Evolutionary conservation across 1,284 basidiomycete genomes (phyloP).

Genomic region (Austroboletus niveus): DNA sequence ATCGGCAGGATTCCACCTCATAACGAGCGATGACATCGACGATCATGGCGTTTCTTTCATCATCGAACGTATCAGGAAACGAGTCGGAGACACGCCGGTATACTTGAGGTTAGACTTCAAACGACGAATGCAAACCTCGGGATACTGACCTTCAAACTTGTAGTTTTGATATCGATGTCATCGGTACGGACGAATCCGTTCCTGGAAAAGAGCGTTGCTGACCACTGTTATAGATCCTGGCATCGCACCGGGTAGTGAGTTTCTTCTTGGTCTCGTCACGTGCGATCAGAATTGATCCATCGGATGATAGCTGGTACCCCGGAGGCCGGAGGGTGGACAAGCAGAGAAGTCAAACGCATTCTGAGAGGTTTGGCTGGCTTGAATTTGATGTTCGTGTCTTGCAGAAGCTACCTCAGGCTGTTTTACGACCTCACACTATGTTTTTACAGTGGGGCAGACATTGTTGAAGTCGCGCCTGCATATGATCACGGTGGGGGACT

Average conservation of each 20-base stretch:
- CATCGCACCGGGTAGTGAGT: conserved; percentile 73
- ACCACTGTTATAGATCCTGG: conserved; percentile 59
- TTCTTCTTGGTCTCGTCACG: not conserved
- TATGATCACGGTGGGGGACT: conserved; percentile 58
- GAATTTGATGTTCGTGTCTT: conserved; percentile 69
- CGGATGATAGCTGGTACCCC: conserved; percentile 70
- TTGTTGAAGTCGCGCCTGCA: conserved; percentile 82
- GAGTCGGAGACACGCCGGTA: conserved; percentile 68
- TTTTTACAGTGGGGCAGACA: conserved; percentile 27
- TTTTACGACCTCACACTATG: not conserved
- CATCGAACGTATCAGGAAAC: conserved; percentile 56
- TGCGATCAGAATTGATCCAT: conserved; percentile 7
- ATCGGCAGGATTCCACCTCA: conserved; percentile 65
- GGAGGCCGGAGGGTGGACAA: conserved; percentile 80
- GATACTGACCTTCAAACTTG: conserved; percentile 5
- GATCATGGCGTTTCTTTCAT: conserved; percentile 64
- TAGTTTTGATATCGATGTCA: conserved; percentile 76
- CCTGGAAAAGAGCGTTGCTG: conserved; percentile 1
- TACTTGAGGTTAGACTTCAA: conserved; percentile 58
- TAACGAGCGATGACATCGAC: conserved; percentile 76
- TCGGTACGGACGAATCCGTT: conserved; percentile 46
- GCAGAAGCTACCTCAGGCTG: not conserved
- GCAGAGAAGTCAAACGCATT: conserved; percentile 77
- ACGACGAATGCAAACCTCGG: not conserved
- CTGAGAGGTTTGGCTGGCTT: conserved; percentile 73